Evolutionary conservation across 495 filamentous ascomycete species (phyloP), one percentile per base, ranked within the genome.

Genomic region (Rhizodiscina lignyota): DNA sequence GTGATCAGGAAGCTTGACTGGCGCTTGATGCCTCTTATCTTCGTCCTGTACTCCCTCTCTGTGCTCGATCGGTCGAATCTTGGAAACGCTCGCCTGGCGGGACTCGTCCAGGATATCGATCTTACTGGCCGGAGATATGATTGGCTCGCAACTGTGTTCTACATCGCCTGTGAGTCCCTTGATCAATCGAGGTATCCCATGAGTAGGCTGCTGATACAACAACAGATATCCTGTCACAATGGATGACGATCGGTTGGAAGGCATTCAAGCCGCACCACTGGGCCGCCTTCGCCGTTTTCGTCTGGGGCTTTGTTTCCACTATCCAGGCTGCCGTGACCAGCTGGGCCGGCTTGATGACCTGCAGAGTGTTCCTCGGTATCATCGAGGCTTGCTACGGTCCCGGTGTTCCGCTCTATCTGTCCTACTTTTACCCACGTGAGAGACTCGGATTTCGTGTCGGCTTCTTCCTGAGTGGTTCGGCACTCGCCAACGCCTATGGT

Each of bases 341-440:
- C 18, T 53, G 48, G 48, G 31, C 17, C 5, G 45, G 48, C 12
- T 55, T 82, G 55, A 77, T 87, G 64, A 38, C 40, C 10, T 52
- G 49, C 24, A 45, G 51, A 1, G 35, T 45, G 21, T 45, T 47
- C 28, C 38, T 54, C 2, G 46, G 40, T 15, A 41, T 50, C 15
- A 33, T 37, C 27, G 81, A 86, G 50, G 70, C 70, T 6, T 77
- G 65, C 10, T 59, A 36, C 40, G 54, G 36, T 11, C 53, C 52
- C 2, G 56, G 54, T 15, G 48, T 59, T 0, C 54, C 56, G 4
- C 26, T 60, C 0, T 62, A 61, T 40, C 45, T 62, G 5, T 47
- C 43, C 4, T 43, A 35, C 24, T 43, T 47, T 18, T 47, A 47
- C 21, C 43, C 43, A 10, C 39, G 41, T 3, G 36, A 47, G 18